A percentile compares a stretch with the other conserved stretches of the same genome.
Evolutionary conservation across 192 early-diverging fungal species (phyloP).

Genomic region (Podochytrium sp.): DNA sequence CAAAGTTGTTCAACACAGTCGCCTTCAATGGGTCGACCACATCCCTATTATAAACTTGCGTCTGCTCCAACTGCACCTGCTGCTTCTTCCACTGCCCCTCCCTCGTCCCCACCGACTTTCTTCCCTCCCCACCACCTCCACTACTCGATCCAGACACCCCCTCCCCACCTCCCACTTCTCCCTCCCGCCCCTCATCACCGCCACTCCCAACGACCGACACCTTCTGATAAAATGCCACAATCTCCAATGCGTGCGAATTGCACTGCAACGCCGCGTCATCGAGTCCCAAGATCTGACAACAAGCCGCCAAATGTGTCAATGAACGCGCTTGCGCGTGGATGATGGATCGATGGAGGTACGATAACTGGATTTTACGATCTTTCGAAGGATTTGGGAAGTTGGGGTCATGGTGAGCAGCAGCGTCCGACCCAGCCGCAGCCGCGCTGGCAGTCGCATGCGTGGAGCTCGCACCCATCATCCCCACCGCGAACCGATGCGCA

Average conservation of each 20-base stretch:
- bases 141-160: no score
- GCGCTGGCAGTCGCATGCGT: not conserved
- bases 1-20: constrained; percentile 7
- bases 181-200: no score
- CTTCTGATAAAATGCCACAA: constrained; percentile 16
- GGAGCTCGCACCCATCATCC: not conserved
- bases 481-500: constrained; percentile 24
- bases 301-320: constrained; percentile 54
- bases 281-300: constrained; percentile 47
- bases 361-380: constrained; percentile 42
- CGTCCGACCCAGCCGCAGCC: not conserved
- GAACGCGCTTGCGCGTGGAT: constrained; percentile 53
- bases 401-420: not conserved
- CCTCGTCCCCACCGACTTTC: not conserved
- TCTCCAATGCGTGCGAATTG: constrained; percentile 32
- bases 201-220: not conserved
- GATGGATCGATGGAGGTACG: constrained; percentile 53
- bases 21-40: constrained; percentile 13
- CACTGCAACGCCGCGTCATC: constrained; percentile 44
- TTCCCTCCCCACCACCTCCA: not conserved
- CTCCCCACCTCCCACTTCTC: not conserved
- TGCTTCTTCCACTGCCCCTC: not conserved
- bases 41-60: not conserved
- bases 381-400: constrained; percentile 2
- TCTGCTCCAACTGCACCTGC: constrained; percentile 2